Conservation (phyloP, 768 basidiomycete species). For the Lentinula boryana region DNA sequence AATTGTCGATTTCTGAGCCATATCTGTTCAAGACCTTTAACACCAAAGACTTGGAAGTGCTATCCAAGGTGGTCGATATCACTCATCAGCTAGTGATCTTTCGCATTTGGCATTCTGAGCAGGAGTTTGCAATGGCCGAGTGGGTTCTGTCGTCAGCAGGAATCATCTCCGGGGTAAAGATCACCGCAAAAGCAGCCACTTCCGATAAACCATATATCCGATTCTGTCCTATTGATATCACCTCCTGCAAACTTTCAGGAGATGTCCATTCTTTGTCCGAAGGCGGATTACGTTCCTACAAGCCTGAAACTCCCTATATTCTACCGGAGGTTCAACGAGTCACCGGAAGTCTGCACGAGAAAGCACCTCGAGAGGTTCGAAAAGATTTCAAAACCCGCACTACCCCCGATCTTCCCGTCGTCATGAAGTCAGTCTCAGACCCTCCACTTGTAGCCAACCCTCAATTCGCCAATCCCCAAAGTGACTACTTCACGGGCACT, state of each 20-base stretch:
- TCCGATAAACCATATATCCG: constrained; percentile 27
- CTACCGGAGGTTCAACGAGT: constrained; percentile 26
- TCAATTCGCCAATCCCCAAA: constrained; percentile 13
- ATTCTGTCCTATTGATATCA: constrained; percentile 31
- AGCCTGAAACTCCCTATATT: constrained; percentile 23
- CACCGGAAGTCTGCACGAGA: constrained; percentile 26
- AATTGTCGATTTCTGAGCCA: constrained; percentile 23
- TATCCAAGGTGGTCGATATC: constrained; percentile 24
- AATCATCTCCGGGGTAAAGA: constrained; percentile 27
- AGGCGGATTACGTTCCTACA: constrained; percentile 31
- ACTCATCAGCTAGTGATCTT: constrained; percentile 30
- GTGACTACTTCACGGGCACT: constrained; percentile 26
- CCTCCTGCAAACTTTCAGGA: constrained; percentile 20
- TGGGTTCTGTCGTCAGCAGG: constrained; percentile 31
- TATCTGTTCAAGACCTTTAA: constrained; percentile 35
- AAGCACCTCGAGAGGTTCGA: constrained; percentile 21
- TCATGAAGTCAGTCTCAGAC: constrained; percentile 28
- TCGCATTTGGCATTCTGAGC: constrained; percentile 23
- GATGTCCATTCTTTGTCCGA: constrained; percentile 16
- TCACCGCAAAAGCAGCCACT: constrained; percentile 30
- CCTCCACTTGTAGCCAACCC: constrained; percentile 31
- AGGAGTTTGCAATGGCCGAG: constrained; percentile 33
- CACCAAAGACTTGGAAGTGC: constrained; percentile 25
- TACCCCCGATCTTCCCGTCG: constrained; percentile 22
- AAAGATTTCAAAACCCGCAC: constrained; percentile 33